These are phyloP conservation scores for Erodium maritimum DNA, from an alignment of 345 rosid species.

Conservation along the genomic window DNA sequence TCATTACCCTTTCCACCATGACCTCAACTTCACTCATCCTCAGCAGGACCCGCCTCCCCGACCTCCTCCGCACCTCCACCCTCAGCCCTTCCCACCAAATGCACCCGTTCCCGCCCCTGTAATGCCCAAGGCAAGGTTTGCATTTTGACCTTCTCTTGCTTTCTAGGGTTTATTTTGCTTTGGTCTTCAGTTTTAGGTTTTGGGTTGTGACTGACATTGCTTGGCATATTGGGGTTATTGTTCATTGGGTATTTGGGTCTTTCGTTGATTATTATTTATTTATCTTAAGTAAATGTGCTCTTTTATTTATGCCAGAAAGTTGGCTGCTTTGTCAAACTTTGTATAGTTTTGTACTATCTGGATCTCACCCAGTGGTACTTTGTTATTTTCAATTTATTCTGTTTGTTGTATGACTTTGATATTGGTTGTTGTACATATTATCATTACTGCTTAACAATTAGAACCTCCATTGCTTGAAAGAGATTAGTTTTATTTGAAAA, in stretches of 20 bases:
- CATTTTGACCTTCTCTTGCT: not conserved
- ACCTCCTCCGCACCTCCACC: not conserved
- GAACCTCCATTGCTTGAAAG: too few species aligned
- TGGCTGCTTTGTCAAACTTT: too few species aligned
- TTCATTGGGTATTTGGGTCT: not conserved
- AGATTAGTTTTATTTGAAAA: not conserved
- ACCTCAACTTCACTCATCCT: constrained; percentile 48
- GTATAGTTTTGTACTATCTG: too few species aligned
- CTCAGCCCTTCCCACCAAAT: constrained; percentile 16
- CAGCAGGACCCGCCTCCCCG: constrained; percentile 5
- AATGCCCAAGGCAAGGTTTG: constrained; percentile 58
- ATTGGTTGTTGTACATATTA: too few species aligned
- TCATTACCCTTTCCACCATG: constrained; percentile 25
- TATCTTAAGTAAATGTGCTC: too few species aligned
- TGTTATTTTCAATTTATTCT: too few species aligned
- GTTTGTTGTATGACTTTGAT: too few species aligned
- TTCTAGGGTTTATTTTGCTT: not conserved
- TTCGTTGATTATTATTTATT: not conserved
- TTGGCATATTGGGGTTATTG: not conserved
- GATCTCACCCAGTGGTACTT: too few species aligned
- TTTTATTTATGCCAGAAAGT: too few species aligned
- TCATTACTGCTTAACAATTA: too few species aligned
- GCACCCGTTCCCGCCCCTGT: constrained; percentile 16
- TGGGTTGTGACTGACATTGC: not conserved
- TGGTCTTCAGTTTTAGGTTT: constrained; percentile 8